A percentile compares a stretch with the other conserved stretches of the same genome.
Evolutionary conservation across 345 rosid genomes (phyloP).

Genomic region (Populus simonii): DNA sequence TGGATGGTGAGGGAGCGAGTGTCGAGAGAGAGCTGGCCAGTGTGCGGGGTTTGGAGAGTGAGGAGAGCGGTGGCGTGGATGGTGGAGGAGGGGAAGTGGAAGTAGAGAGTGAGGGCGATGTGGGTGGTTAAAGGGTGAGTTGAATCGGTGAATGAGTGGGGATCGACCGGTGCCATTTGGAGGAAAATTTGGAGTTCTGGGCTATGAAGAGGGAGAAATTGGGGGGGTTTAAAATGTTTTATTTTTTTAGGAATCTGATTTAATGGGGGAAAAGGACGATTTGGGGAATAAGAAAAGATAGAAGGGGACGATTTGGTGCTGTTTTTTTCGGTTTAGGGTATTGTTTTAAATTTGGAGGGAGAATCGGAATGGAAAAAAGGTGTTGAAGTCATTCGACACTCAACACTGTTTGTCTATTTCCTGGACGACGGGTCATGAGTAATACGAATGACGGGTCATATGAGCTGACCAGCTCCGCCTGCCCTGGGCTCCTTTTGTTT

Average conservation of each 20-base stretch:
- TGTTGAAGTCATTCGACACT: too few species aligned
- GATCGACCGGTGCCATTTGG: conserved; percentile 72
- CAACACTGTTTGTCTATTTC: background rate
- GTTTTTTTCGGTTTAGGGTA: background rate
- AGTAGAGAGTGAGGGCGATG: conserved; percentile 64
- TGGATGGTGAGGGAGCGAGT: conserved; percentile 57
- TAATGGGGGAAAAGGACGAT: background rate
- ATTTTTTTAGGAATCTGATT: background rate
- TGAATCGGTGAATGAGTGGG: conserved; percentile 81
- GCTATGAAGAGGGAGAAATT: background rate
- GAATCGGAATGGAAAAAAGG: background rate
- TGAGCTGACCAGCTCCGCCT: background rate
- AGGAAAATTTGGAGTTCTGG: background rate
- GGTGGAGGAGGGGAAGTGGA: conserved; percentile 65
- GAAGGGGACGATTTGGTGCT: background rate
- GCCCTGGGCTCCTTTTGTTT: too few species aligned
- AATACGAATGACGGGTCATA: background rate
- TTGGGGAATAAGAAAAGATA: background rate
- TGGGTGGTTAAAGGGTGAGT: conserved; percentile 65
- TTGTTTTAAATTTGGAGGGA: conserved; percentile 8
- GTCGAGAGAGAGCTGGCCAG: conserved; percentile 63
- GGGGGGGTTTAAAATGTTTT: background rate
- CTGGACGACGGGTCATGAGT: background rate
- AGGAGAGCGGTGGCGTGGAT: conserved; percentile 78
- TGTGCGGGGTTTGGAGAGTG: conserved; percentile 45